These are phyloP conservation scores for Solanum clarkiae DNA, from an alignment of 257 asterid species.

Conservation along the genomic window DNA sequence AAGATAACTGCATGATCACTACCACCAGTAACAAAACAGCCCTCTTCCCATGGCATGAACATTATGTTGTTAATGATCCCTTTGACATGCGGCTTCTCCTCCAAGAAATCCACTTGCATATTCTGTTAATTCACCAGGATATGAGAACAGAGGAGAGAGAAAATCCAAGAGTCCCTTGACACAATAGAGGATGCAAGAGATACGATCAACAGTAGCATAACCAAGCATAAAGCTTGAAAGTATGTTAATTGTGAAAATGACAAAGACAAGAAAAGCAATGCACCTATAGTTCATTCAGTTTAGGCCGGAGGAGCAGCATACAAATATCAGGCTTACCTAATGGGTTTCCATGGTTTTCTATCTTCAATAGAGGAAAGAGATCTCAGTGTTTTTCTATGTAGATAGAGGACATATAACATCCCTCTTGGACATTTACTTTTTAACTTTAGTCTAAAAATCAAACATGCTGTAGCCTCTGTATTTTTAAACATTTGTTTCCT, in stretches of 20 bases:
- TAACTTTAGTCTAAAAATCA: neutral
- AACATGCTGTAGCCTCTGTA: neutral
- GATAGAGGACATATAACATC: neutral
- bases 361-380: neutral
- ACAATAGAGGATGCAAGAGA: neutral
- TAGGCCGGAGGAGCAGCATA: neutral
- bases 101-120: constrained; percentile 40
- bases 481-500: neutral
- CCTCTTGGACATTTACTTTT: neutral
- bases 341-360: neutral
- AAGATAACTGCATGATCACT: constrained; percentile 82
- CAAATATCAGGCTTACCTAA: neutral
- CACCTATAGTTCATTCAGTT: neutral
- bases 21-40: constrained; percentile 73
- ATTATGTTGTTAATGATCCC: constrained; percentile 75
- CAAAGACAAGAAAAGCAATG: neutral
- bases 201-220: neutral
- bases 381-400: neutral
- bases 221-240: neutral
- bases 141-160: neutral
- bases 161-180: neutral
- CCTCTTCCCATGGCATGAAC: constrained; percentile 87
- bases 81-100: constrained; percentile 67
- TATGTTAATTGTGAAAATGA: neutral
- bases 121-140: constrained; percentile 21